Base-by-base conservation (phyloP, 2,329 filamentous ascomycete genomes). In the Paecilomyces sp. region DNA sequence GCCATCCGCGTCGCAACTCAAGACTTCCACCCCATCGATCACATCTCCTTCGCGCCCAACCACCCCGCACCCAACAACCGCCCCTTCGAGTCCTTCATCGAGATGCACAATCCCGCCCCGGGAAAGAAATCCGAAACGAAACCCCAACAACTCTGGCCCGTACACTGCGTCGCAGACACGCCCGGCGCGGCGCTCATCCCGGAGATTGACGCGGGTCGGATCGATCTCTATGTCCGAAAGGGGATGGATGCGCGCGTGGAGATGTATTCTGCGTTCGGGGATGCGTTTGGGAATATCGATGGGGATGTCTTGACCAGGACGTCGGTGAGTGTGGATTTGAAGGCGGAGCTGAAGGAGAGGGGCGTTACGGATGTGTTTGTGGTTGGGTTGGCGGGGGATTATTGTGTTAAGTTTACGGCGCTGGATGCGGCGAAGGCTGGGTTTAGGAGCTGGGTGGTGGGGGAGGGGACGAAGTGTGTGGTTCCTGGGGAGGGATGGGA, bases 251-350 rank as follows among this genome's bases (percentile, higher is more conserved):
- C 80, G 53, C 79, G 83, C 53, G 84, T 96, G 1, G 94, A 99
- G 75, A 96, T 97, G 89, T 97, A 97, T 76, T 93, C 89, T 62
- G 92, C 88, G 0, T 97, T 99, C 68, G 88, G 88, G 62, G 90
- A 92, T 70, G 89, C 90, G 0, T 93, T 97, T 67, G 75, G 75
- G 47, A 80, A 81, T 58, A 61, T 67, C 56, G 74, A 76, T 62
- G 68, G 71, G 57, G 68, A 71, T 56, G 65, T 66, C 13, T 66
- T 68, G 55, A 69, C 68, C 15, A 64, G 65, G 31, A 63, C 63
- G 31, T 73, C 72, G 33, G 77, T 76, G 47, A 74, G 76, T 67
- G 87, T 84, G 67, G 86, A 87, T 13, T 78, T 97, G 28, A 82
- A 81, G 1, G 76, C 70, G 1, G 69, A 79, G 55, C 73, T 99